Conservation (phyloP, 352 stramenopile species). For the Blastocystis sp. region DNA sequence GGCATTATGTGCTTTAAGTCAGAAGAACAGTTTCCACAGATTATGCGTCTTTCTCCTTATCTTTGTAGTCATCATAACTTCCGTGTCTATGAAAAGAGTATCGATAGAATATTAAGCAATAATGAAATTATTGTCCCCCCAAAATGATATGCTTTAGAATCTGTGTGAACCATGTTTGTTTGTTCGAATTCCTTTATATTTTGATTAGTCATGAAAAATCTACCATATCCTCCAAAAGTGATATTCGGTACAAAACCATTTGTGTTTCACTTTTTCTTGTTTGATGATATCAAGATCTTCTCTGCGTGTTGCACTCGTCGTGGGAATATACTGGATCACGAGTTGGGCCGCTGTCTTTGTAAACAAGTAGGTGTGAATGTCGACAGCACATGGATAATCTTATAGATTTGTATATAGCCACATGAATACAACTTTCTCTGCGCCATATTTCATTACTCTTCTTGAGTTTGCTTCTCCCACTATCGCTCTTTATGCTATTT, state of each 20-base stretch:
- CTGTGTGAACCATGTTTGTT: not conserved
- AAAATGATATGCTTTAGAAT: not conserved
- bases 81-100: conserved; percentile 6
- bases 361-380: conserved; percentile 22
- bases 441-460: conserved; percentile 35
- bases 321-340: conserved; percentile 27
- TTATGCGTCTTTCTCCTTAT: conserved; percentile 30
- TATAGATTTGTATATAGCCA: conserved; percentile 54
- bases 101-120: not conserved
- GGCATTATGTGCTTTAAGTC: conserved; percentile 21
- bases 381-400: not conserved
- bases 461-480: conserved; percentile 27
- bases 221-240: not conserved
- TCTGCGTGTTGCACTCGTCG: not conserved
- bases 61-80: conserved; percentile 36
- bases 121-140: not conserved
- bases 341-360: conserved; percentile 26
- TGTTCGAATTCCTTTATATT: not conserved
- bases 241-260: not conserved
- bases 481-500: not conserved
- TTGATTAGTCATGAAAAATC: not conserved
- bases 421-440: conserved; percentile 20
- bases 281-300: not conserved
- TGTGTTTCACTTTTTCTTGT: conserved; percentile 3
- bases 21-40: conserved; percentile 5